Evolutionary conservation across 2,329 filamentous ascomycete genomes (phyloP).

Genomic region (Colletotrichum salicis): DNA sequence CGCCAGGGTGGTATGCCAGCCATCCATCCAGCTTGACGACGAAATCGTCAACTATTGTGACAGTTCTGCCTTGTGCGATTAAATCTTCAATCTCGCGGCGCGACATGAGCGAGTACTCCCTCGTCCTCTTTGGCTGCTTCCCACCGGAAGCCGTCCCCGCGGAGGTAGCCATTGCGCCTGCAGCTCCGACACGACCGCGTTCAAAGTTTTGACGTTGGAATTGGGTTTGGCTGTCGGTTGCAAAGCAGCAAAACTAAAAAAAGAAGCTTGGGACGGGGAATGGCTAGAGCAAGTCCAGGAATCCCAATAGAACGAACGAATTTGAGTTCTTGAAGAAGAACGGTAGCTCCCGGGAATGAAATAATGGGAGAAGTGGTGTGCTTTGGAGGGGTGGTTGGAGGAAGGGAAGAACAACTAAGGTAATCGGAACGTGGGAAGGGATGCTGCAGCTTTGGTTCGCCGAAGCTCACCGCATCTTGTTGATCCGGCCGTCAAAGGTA

Average conservation of each 20-base stretch:
- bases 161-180: conserved; percentile 8
- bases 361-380: not conserved
- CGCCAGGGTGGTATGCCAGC: conserved; percentile 90
- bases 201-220: not conserved
- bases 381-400: not conserved
- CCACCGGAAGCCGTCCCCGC: not conserved
- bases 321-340: not conserved
- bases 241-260: not conserved
- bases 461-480: conserved; percentile 24
- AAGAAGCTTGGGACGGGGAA: not conserved
- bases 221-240: not conserved
- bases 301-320: not conserved
- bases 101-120: conserved; percentile 28
- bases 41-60: conserved; percentile 83
- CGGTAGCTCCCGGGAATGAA: not conserved
- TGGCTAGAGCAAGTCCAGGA: not conserved
- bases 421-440: not conserved
- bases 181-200: not conserved
- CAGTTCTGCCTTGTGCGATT: conserved; percentile 82
- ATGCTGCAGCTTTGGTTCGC: not conserved
- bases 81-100: conserved; percentile 75
- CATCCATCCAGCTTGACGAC: conserved; percentile 91
- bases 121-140: conserved; percentile 1
- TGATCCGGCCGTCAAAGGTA: conserved; percentile 1
- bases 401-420: not conserved